These are phyloP conservation scores for Lipomyces sp. DNA, from an alignment of 805 yeast species.

Conservation along the genomic window DNA sequence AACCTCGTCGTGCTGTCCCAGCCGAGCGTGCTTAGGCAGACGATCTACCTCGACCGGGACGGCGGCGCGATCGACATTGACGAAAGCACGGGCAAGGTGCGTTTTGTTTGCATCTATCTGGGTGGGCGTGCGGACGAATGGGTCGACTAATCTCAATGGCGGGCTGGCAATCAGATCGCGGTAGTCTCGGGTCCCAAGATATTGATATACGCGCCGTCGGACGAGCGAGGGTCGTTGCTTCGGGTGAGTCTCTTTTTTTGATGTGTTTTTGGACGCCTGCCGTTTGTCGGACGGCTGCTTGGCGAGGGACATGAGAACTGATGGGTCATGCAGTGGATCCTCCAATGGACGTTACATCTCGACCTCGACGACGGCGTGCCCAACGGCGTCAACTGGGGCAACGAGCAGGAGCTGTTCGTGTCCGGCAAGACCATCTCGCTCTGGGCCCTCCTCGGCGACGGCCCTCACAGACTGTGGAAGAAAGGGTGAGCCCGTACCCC, in stretches of 20 bases:
- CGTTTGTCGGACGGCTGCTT: not conserved
- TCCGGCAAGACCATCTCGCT: constrained; percentile 27
- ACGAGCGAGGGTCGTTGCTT: constrained; percentile 6
- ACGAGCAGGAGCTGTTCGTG: constrained; percentile 22
- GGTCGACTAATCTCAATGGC: not conserved
- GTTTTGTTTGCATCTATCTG: constrained; percentile 20
- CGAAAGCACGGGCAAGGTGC: constrained; percentile 48
- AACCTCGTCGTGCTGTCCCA: constrained; percentile 66
- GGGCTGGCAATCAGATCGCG: constrained; percentile 25
- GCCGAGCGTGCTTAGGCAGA: constrained; percentile 60
- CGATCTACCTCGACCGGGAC: constrained; percentile 66
- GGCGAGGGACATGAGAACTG: not conserved
- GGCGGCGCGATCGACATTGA: constrained; percentile 66
- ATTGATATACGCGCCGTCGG: constrained; percentile 17
- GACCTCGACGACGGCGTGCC: constrained; percentile 27
- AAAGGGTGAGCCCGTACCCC: constrained; percentile 12
- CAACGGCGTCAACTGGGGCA: constrained; percentile 25
- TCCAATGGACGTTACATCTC: constrained; percentile 23
- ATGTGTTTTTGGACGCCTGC: too few species aligned
- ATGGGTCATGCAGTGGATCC: constrained; percentile 13
- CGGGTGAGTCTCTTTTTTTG: constrained; percentile 3
- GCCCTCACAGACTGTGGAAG: constrained; percentile 20
- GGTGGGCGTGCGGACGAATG: not conserved
- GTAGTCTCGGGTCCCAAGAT: constrained; percentile 28
- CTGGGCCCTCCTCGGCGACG: constrained; percentile 23